Evolutionary conservation across 106 monocot species (phyloP), one percentile per base, ranked within the genome.

Genomic region (Phalaenopsis equestris): DNA sequence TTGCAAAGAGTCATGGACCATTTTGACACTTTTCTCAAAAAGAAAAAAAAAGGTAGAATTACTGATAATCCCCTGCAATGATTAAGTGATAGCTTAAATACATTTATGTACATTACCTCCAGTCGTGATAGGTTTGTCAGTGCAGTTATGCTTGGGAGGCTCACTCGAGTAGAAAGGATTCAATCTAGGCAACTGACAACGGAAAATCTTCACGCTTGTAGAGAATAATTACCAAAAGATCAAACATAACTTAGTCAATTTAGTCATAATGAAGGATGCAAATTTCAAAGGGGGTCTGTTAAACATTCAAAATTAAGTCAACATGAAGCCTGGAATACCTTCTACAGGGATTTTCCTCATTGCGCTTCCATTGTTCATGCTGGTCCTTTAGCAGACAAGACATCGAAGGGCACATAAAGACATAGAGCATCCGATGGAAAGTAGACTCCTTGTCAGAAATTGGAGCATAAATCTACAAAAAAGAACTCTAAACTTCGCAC

Each of bases 361-460:
- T 79, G 57, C 80, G 75, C 73, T 89, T 94, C 94, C 94, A 97
- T 73, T 97, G 97, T 77, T 92, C 94, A 46, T 97, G 97, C 61
- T 97, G 94, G 74, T 97, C 97, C 77, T 74, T 81, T 11, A 86
- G 85, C 72, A 97, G 89, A 81, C 97, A 97, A 10, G 85, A 30
- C 97, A 97, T 97, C 36, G 90, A 90, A 19, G 90, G 89, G 83
- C 97, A 97, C 87, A 97, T 94, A 84, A 94, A 97, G 49, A 97
- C 90, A 58, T 87, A 94, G 42, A 97, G 55, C 16, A 86, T 97
- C 67, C 97, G 85, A 81, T 97, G 97, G 65, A 97, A 97, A 2
- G 94, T 76, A 0, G 82, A 89, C 0, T 89, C 86, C 49, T 92
- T 90, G 43, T 83, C 92, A 8, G 86, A 55, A n/a, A 94, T 79